Conservation (phyloP, 345 rosid genomes). For the Cochlearia excelsa region DNA sequence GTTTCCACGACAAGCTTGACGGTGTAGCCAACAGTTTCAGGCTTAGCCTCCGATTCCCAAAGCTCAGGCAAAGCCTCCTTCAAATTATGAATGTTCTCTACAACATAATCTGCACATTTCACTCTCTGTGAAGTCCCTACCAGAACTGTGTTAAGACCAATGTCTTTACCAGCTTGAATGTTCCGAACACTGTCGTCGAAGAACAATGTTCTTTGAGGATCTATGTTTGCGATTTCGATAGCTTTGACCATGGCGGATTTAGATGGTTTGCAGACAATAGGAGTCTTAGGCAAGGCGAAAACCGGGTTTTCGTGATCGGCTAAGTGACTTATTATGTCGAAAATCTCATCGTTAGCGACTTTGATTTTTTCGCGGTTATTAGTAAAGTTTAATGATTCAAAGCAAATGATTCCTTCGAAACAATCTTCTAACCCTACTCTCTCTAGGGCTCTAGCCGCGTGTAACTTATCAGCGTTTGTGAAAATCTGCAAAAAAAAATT, state of each 20-base stretch:
- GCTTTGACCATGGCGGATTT: slow-evolving; percentile 57
- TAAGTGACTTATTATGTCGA: slow-evolving; percentile 59
- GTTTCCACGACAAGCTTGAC: slow-evolving; percentile 62
- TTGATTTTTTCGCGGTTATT: slow-evolving; percentile 11
- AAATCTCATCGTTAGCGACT: slow-evolving; percentile 35
- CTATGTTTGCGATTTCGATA: slow-evolving; percentile 56
- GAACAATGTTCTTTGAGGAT: slow-evolving; percentile 54
- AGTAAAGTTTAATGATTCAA: slow-evolving; percentile 65
- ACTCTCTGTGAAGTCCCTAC: slow-evolving; percentile 65
- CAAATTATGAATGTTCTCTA: slow-evolving; percentile 35
- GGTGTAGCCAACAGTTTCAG: slow-evolving; percentile 45
- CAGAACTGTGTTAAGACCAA: slow-evolving; percentile 55
- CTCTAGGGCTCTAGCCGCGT: slow-evolving; percentile 57
- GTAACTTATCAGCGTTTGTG: slow-evolving; percentile 72
- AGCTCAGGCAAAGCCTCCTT: slow-evolving; percentile 39
- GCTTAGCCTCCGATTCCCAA: slow-evolving; percentile 42
- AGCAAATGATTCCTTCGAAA: slow-evolving; percentile 77
- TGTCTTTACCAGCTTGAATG: slow-evolving; percentile 72
- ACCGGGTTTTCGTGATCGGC: slow-evolving; percentile 21
- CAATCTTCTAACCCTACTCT: slow-evolving; percentile 75
- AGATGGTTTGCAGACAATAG: slow-evolving; percentile 72
- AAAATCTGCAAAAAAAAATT: slow-evolving; percentile 49
- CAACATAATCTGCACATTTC: slow-evolving; percentile 39
- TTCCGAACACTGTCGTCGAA: slow-evolving; percentile 78
- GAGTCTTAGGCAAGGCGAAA: slow-evolving; percentile 54